Conservation (phyloP, 2,329 filamentous ascomycete genomes). For the Didymella exigua region DNA sequence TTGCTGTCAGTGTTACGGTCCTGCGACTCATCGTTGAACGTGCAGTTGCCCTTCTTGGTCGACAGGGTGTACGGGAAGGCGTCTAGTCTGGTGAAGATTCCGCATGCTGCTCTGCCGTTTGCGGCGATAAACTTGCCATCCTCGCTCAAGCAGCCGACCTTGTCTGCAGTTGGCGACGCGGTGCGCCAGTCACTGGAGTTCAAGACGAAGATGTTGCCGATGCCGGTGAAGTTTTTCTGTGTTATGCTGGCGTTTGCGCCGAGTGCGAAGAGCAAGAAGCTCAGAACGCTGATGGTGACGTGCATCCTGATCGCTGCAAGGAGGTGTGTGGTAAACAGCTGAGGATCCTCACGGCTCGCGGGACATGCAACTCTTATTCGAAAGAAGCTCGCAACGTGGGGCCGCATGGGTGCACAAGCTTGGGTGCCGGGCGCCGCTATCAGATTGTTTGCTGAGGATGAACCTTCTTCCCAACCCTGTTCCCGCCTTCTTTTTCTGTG, state of each 20-base stretch:
- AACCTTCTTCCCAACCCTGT: neutral
- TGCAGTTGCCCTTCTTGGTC: conserved; percentile 38
- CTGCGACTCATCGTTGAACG: conserved; percentile 35
- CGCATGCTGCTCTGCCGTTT: conserved; percentile 25
- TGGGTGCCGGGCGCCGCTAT: conserved; percentile 6
- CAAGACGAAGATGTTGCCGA: conserved; percentile 39
- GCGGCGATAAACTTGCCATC: conserved; percentile 32
- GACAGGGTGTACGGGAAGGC: conserved; percentile 40
- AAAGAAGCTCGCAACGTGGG: neutral
- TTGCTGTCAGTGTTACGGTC: conserved; percentile 38
- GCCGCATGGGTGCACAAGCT: conserved; percentile 5
- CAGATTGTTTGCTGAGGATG: conserved; percentile 1
- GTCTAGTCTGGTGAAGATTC: conserved; percentile 26
- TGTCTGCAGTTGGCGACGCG: conserved; percentile 27
- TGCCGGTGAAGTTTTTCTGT: conserved; percentile 38
- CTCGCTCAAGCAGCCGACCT: conserved; percentile 37
- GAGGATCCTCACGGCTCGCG: neutral
- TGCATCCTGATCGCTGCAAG: conserved; percentile 5
- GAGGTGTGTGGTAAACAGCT: neutral
- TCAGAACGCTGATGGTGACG: conserved; percentile 15
- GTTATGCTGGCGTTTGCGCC: conserved; percentile 24
- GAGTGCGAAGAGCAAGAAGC: conserved; percentile 15
- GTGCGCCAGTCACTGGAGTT: conserved; percentile 35
- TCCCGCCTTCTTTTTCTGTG: neutral
- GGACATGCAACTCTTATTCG: conserved; percentile 1